Base-by-base conservation (phyloP, 2,329 filamentous ascomycete genomes). In the Stachybotrys elegans region DNA sequence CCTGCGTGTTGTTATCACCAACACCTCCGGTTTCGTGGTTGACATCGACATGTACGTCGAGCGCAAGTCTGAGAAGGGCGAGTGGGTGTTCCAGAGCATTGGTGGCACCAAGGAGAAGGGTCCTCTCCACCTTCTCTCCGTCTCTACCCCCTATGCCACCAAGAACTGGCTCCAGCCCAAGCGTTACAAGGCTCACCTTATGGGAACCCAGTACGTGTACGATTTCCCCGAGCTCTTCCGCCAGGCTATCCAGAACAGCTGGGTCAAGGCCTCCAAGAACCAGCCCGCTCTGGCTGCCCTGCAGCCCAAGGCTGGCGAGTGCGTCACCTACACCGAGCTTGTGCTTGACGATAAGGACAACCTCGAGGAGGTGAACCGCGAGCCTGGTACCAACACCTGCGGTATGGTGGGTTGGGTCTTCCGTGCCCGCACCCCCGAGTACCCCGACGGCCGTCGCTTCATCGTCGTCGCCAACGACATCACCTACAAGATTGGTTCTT, bases 191-290 rank as follows among this genome's bases (percentile, higher is more conserved):
- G 93, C 93, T 55, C 93, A 98, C 66, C 75, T 97, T 50, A 96
- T 98, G 91, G 93, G 93, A 52, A 98, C 93, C 22, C 93, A 98
- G 70, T 98, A 96, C 65, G 93, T 97, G 43, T 98, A 98, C 66
- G 93, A 98, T 69, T 98, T 98, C 85, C 93, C 93, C 22, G 93
- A 98, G 77, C 83, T 98, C 40, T 98, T 98, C 86, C 83, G 93
- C 61, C 93, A 97, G 70, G 90, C 93, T 36, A 89, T 95, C 62
- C 90, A 96, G 73, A 96, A 96, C 76, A 87, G 81, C 69, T 98
- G 93, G 93, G 71, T 74, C 60, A 84, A 84, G 65, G 82, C 83
- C 45, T 77, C 87, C 51, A 81, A 83, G 64, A 83, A 84, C 63
- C 83, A 92, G 58, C 77, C 88, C 11, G 73, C 77, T 17, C 72